phyloP scores from a whole-genome alignment of 2,329 filamentous ascomycete species.

The Rachicladosporium sp. region DNA sequence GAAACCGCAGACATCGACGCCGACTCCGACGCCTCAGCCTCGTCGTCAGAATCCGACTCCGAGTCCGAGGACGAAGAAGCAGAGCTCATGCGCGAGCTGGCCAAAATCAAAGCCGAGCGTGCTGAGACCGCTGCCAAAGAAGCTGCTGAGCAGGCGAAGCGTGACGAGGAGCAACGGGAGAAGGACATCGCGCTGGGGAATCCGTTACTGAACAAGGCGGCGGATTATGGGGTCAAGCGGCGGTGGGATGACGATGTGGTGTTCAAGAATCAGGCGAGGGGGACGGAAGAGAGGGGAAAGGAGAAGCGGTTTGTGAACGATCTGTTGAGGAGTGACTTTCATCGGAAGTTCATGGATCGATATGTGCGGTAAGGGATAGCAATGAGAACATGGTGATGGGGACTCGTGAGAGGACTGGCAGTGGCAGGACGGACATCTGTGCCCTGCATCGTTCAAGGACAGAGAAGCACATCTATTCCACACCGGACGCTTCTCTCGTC shows the following conservation, averaged over 20 bases:
- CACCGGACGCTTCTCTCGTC: no score
- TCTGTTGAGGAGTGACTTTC: constrained; percentile 86
- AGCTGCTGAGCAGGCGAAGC: constrained; percentile 67
- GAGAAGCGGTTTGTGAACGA: constrained; percentile 77
- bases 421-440: background rate
- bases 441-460: no score
- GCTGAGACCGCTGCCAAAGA: constrained; percentile 70
- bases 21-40: constrained; percentile 45
- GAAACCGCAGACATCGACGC: constrained; percentile 83
- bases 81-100: constrained; percentile 80
- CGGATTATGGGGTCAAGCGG: constrained; percentile 79
- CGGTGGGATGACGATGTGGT: constrained; percentile 98
- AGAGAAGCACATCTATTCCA: no score
- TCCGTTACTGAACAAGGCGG: constrained; percentile 67
- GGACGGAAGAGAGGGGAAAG: constrained; percentile 81
- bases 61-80: constrained; percentile 71
- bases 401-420: no score
- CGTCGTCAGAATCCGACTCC: constrained; percentile 45
- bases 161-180: constrained; percentile 73
- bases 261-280: constrained; percentile 95
- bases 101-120: constrained; percentile 82
- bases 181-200: constrained; percentile 85
- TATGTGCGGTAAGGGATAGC: constrained; percentile 22
- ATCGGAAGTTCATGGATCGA: constrained; percentile 80
- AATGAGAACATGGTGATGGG: no score